Base-by-base conservation (phyloP, 371 early-diverging fungal species). In the Mortierella polycephala region DNA sequence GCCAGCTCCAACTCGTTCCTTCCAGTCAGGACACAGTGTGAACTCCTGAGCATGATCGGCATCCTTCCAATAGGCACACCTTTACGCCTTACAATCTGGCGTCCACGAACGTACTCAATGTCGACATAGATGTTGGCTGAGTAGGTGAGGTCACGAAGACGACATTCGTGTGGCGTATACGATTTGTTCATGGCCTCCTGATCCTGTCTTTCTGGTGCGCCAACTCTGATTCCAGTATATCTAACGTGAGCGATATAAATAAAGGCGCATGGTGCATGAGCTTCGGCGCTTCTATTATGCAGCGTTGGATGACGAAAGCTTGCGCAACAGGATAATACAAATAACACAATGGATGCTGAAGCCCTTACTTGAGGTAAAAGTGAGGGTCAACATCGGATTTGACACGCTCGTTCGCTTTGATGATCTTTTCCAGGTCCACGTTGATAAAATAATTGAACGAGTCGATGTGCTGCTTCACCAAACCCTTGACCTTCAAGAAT, bases 361-460 rank as follows among this genome's bases (percentile, higher is more conserved):
- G 7, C 52, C 39, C 82, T 75, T 89, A 95, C 93, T 97, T 96
- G 46, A 99, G 84, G 81, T 94, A 99, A 71, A 99, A 99, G 60
- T 91, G 83, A 16, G 98, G 99, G 83, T 99, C 99, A 8, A 99
- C 96, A 75, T 99, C 99, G 2, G 97, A 97, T n/a, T 93, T 95
- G 44, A 99, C 94, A 68, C 91, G 91, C 71, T 93, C 91, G 84
- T 99, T 99, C 11, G 99, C 98, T 73, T 91, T 87, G 62, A 99
- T 87, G 71, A 99, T 99, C 74, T 96, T 94, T 79, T 96, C 92
- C 67, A 99, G 85, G 67, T 99, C 99, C 18, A 94, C 92, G 71
- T 97, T 92, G 74, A 99, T 88, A 86, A 99, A 99, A 83, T 99
- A 98, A 87, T 99, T 98, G 88, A 97, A 99, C 0, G 99, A 99